Conservation (phyloP, 495 filamentous ascomycete species). For the Trichoderma reesei region DNA sequence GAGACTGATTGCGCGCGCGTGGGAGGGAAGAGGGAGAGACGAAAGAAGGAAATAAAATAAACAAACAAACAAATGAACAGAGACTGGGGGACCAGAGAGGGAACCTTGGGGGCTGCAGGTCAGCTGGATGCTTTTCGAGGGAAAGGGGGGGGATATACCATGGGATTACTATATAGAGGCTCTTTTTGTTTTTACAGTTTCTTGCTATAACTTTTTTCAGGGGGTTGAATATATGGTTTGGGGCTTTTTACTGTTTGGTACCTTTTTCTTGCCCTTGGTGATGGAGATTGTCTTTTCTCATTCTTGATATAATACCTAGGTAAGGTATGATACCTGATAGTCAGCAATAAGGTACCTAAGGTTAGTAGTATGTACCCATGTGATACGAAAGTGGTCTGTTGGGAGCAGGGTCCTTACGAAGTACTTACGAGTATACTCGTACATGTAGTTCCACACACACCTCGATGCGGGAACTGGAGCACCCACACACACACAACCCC, state of each 20-base stretch:
- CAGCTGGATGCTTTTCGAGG: too few relatives aligned
- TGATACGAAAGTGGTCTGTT: too few relatives aligned
- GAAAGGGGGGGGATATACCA: constrained; percentile 5
- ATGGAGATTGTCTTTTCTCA: not conserved
- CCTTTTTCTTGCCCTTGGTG: not conserved
- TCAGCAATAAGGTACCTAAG: too few relatives aligned
- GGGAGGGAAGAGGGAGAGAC: too few relatives aligned
- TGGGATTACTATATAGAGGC: constrained; percentile 7
- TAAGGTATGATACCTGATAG: too few relatives aligned
- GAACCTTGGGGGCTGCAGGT: constrained; percentile 3
- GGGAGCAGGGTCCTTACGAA: too few relatives aligned
- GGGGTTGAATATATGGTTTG: not conserved
- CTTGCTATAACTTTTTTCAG: constrained; percentile 5
- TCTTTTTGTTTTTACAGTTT: constrained; percentile 13
- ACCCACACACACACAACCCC: too few relatives aligned
- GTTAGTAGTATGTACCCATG: too few relatives aligned
- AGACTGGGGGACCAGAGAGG: not conserved
- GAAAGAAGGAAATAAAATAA: too few relatives aligned
- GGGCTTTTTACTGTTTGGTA: not conserved
- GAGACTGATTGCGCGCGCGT: too few relatives aligned
- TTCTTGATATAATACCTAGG: not conserved
- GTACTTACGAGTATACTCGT: constrained; percentile 8
- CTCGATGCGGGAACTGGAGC: too few relatives aligned
- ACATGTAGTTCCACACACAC: constrained; percentile 10
- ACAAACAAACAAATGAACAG: too few relatives aligned